These are phyloP conservation scores for Rhodotorula graminis DNA, from an alignment of 768 basidiomycete genomes.

Conservation along the genomic window DNA sequence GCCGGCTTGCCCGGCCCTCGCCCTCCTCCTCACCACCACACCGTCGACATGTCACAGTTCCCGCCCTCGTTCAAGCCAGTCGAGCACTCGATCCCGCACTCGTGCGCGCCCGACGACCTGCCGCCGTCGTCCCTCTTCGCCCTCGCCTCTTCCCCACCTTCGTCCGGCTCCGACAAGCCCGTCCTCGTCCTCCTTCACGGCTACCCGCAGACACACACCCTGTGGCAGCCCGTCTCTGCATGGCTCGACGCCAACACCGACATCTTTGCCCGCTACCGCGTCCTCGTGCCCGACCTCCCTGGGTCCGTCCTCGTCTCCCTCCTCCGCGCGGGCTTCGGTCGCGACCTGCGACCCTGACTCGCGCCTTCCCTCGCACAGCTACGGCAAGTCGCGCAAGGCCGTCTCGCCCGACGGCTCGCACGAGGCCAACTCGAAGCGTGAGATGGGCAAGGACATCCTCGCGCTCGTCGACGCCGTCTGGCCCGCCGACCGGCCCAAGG, in stretches of 20 bases:
- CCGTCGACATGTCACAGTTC: background rate
- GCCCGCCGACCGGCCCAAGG: background rate
- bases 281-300: constrained; percentile 39
- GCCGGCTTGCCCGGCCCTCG: background rate
- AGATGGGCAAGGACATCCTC: constrained; percentile 45
- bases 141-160: background rate
- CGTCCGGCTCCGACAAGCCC: constrained; percentile 2
- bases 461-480: constrained; percentile 42
- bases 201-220: constrained; percentile 39
- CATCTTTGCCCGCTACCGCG: constrained; percentile 4
- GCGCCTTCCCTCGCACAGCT: background rate
- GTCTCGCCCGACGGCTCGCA: constrained; percentile 26
- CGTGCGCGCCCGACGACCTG: background rate
- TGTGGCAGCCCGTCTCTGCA: constrained; percentile 34
- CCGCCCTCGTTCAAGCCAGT: background rate
- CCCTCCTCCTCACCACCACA: background rate
- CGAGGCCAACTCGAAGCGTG: constrained; percentile 45
- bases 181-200: constrained; percentile 40
- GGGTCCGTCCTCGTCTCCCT: constrained; percentile 16
- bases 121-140: background rate
- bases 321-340: too few relatives aligned
- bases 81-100: background rate
- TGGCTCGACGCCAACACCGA: background rate
- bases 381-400: constrained; percentile 9
- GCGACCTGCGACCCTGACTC: too few relatives aligned